Evolutionary conservation across 2,329 filamentous ascomycete genomes (phyloP).

Genomic region (Trichoderma koningii): DNA sequence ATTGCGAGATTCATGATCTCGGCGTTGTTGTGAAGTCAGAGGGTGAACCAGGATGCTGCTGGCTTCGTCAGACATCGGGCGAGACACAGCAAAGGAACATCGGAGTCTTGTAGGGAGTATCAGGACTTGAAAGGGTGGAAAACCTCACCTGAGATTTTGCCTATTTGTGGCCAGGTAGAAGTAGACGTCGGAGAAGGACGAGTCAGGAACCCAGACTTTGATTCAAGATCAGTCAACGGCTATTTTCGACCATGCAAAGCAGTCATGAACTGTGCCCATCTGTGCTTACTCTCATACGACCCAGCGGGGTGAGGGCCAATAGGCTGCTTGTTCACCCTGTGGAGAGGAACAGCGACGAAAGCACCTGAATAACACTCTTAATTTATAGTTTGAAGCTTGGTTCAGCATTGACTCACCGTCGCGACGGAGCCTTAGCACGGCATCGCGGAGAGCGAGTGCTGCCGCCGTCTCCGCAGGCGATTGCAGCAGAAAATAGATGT

Average conservation of each 20-base stretch:
- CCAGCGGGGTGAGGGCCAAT: slow-evolving; percentile 41
- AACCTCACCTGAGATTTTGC: slow-evolving; percentile 35
- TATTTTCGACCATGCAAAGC: too few species aligned
- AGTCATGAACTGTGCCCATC: neutral
- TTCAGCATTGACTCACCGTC: slow-evolving; percentile 32
- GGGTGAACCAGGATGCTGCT: slow-evolving; percentile 39
- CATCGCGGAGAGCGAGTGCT: slow-evolving; percentile 40
- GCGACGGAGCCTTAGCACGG: slow-evolving; percentile 38
- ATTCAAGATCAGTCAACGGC: slow-evolving; percentile 13
- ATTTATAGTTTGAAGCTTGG: neutral
- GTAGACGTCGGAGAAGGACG: slow-evolving; percentile 41
- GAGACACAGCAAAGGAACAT: too few species aligned
- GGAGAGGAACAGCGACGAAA: slow-evolving; percentile 40
- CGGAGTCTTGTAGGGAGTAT: too few species aligned
- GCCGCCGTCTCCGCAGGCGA: slow-evolving; percentile 38
- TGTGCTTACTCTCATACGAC: slow-evolving; percentile 39
- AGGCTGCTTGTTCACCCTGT: slow-evolving; percentile 39
- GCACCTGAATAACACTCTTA: slow-evolving; percentile 33
- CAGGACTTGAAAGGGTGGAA: too few species aligned
- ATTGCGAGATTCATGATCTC: slow-evolving; percentile 39
- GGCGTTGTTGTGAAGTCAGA: slow-evolving; percentile 37
- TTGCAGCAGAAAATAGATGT: slow-evolving; percentile 41
- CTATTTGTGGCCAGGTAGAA: slow-evolving; percentile 40
- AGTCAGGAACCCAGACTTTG: slow-evolving; percentile 40
- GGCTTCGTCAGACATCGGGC: neutral